Evolutionary conservation across 2,329 filamentous ascomycete species (phyloP).

Genomic region (Fulvia fulva): DNA sequence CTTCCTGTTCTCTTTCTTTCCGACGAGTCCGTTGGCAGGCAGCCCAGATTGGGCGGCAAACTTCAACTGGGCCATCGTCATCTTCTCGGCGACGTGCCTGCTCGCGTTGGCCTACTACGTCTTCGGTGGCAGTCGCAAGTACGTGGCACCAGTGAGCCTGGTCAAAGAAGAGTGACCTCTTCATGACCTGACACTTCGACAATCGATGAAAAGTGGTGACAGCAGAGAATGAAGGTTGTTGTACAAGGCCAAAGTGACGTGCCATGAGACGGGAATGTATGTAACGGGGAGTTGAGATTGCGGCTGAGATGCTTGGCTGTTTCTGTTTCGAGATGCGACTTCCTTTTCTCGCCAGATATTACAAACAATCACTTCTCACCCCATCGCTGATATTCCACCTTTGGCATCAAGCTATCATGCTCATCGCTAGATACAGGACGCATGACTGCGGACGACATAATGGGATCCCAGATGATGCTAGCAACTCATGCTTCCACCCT

Average conservation of each 20-base stretch:
- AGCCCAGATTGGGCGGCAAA: slow-evolving; percentile 23
- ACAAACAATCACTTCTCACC: neutral
- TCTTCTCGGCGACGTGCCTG: slow-evolving; percentile 26
- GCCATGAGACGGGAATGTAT: neutral
- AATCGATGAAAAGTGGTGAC: neutral
- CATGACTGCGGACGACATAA: too few species aligned
- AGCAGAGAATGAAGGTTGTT: neutral
- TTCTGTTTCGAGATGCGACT: neutral
- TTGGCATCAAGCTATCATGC: too few species aligned
- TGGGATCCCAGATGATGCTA: too few species aligned
- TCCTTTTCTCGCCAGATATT: neutral
- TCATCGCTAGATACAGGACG: too few species aligned
- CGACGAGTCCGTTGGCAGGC: slow-evolving; percentile 19
- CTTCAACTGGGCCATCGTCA: slow-evolving; percentile 34
- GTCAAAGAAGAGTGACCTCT: slow-evolving; percentile 26
- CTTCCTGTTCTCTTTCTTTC: slow-evolving; percentile 36
- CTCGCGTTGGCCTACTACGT: slow-evolving; percentile 28
- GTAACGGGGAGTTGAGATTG: neutral
- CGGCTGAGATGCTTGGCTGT: neutral
- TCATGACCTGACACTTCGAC: neutral
- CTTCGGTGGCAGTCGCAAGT: slow-evolving; percentile 25
- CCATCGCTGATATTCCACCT: neutral
- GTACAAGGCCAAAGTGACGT: neutral
- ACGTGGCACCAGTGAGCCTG: slow-evolving; percentile 31
- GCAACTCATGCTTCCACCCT: too few species aligned